A percentile compares a stretch with the other conserved stretches of the same genome.
phyloP scores from a whole-genome alignment of 306 rosid genomes.

The Phaseolus lunatus region DNA sequence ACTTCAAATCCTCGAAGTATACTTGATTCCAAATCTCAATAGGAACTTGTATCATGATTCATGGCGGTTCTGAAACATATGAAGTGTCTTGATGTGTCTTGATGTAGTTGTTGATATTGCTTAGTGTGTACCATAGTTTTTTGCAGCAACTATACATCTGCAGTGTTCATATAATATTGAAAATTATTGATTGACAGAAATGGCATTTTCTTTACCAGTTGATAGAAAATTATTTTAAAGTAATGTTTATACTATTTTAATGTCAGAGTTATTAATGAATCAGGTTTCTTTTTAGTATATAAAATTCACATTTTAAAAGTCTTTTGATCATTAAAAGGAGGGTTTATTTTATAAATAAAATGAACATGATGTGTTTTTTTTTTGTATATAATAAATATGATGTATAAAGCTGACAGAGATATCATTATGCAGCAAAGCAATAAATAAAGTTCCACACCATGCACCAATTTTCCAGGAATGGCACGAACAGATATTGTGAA shows the following conservation, averaged over 20 bases:
- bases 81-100: slow-evolving; percentile 8
- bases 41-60: slow-evolving; percentile 21
- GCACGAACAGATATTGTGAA: background rate
- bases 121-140: background rate
- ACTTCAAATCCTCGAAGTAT: background rate
- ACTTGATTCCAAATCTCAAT: slow-evolving; percentile 29
- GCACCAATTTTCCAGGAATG: background rate
- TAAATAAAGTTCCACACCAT: background rate
- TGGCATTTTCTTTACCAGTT: background rate
- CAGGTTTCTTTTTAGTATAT: too few species aligned
- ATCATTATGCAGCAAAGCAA: background rate
- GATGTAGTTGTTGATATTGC: background rate
- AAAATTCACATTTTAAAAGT: too few species aligned
- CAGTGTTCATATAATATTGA: background rate
- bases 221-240: background rate
- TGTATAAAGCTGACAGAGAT: background rate
- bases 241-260: too few species aligned
- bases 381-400: too few species aligned
- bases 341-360: background rate
- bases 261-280: too few species aligned
- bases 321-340: too few species aligned
- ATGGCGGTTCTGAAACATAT: background rate
- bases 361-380: background rate
- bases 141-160: background rate
- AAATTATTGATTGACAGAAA: background rate